phyloP scores from a whole-genome alignment of 2,329 filamentous ascomycete genomes.

The Aaosphaeria arxii region DNA sequence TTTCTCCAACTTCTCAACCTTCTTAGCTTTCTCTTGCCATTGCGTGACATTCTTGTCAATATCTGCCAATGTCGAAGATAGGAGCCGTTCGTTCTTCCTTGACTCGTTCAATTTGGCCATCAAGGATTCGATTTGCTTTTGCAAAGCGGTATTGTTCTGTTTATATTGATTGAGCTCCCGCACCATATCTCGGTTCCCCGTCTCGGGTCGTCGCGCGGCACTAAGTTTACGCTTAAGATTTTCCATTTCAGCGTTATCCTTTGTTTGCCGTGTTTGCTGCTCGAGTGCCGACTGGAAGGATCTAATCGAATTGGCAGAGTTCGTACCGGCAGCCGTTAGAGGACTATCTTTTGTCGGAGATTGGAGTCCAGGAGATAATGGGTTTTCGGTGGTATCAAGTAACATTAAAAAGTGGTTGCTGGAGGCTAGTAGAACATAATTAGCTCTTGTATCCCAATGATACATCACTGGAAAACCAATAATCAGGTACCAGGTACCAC shows the following conservation, averaged over 20 bases:
- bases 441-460: background rate
- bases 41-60: constrained; percentile 29
- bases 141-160: constrained; percentile 32
- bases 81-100: constrained; percentile 31
- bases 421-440: constrained; percentile 15
- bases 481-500: background rate
- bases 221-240: constrained; percentile 38
- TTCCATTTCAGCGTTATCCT: constrained; percentile 33
- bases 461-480: background rate
- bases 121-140: constrained; percentile 37
- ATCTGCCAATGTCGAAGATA: constrained; percentile 27
- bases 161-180: constrained; percentile 39
- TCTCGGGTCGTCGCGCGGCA: constrained; percentile 29
- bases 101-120: constrained; percentile 40
- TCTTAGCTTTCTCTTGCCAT: constrained; percentile 23
- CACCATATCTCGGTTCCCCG: constrained; percentile 29
- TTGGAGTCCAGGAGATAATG: constrained; percentile 4
- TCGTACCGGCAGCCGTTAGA: constrained; percentile 14
- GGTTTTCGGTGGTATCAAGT: constrained; percentile 18
- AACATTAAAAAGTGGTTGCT: constrained; percentile 25
- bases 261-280: constrained; percentile 16
- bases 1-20: constrained; percentile 23
- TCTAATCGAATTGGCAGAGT: constrained; percentile 16
- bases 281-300: constrained; percentile 22
- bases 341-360: constrained; percentile 18